A percentile compares a stretch with the other conserved stretches of the same genome.
These are phyloP conservation scores for Aeschynomene evenia DNA, from an alignment of 306 rosid genomes.

Conservation along the genomic window DNA sequence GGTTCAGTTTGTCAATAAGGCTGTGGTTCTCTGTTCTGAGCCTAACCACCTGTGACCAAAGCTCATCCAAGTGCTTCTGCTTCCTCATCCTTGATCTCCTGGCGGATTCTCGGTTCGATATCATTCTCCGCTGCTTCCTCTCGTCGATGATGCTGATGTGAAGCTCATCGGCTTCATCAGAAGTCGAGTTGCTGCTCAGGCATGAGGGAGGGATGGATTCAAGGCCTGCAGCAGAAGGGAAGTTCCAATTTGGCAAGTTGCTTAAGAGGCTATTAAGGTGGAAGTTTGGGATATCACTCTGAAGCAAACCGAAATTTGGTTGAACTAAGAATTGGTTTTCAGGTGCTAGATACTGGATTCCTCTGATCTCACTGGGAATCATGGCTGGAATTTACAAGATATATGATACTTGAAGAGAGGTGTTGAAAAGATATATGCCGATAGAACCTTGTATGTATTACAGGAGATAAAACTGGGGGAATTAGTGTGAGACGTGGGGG, in stretches of 20 bases:
- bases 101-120: slow-evolving; percentile 84
- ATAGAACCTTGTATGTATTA: slow-evolving; percentile 14
- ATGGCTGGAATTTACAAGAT: slow-evolving; percentile 38
- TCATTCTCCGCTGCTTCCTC: slow-evolving; percentile 78
- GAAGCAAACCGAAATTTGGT: slow-evolving; percentile 36
- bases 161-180: slow-evolving; percentile 79
- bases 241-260: slow-evolving; percentile 40
- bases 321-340: slow-evolving; percentile 46
- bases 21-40: slow-evolving; percentile 65
- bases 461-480: slow-evolving; percentile 35
- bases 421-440: not conserved
- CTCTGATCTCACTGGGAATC: slow-evolving; percentile 61
- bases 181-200: slow-evolving; percentile 71
- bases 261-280: slow-evolving; percentile 33
- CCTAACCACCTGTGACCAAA: slow-evolving; percentile 72
- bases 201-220: slow-evolving; percentile 46
- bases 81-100: slow-evolving; percentile 87
- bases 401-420: slow-evolving; percentile 10
- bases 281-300: slow-evolving; percentile 37
- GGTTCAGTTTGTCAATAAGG: slow-evolving; percentile 58
- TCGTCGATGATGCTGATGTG: slow-evolving; percentile 57
- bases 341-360: slow-evolving; percentile 43
- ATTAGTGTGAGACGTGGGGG: slow-evolving; percentile 34
- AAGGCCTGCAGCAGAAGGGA: slow-evolving; percentile 29
- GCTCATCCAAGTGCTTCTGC: slow-evolving; percentile 77